Conservation (phyloP, 2,329 filamentous ascomycete genomes). For the Fusarium temperatum region DNA sequence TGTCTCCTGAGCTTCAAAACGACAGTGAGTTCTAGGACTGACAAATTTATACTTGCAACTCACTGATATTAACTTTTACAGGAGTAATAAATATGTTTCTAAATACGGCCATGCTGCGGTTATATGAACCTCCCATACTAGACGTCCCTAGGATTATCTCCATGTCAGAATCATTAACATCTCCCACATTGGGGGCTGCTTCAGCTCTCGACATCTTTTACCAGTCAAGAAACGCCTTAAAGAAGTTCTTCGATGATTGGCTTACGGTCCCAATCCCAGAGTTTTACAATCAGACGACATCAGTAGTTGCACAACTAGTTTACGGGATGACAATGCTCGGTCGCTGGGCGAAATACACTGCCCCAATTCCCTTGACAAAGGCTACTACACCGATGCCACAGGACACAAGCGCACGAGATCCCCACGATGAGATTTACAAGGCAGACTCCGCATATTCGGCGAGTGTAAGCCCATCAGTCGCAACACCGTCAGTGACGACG, state of each 20-base stretch:
- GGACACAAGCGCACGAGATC: slow-evolving; percentile 36
- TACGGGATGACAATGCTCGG: slow-evolving; percentile 61
- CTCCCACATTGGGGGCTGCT: slow-evolving; percentile 48
- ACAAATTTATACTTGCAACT: accelerated
- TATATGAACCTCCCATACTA: slow-evolving; percentile 59
- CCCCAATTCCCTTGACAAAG: slow-evolving; percentile 46
- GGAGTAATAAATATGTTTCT: slow-evolving; percentile 53
- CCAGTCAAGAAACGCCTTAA: slow-evolving; percentile 57
- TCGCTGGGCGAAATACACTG: slow-evolving; percentile 59
- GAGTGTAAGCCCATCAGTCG: slow-evolving; percentile 11
- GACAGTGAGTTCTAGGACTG: slow-evolving; percentile 47
- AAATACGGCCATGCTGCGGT: slow-evolving; percentile 52
- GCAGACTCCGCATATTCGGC: slow-evolving; percentile 37
- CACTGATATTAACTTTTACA: slow-evolving; percentile 22
- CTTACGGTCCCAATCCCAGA: slow-evolving; percentile 52
- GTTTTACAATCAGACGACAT: slow-evolving; percentile 58
- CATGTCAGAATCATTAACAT: slow-evolving; percentile 55
- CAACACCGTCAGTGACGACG: slow-evolving; percentile 6
- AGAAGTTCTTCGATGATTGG: slow-evolving; percentile 60
- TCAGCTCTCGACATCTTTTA: slow-evolving; percentile 61
- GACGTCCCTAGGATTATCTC: slow-evolving; percentile 52
- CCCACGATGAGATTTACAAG: slow-evolving; percentile 26
- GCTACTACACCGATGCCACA: slow-evolving; percentile 38
- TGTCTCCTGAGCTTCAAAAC: slow-evolving; percentile 48
- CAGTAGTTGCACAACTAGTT: slow-evolving; percentile 56